These are phyloP conservation scores for Triticum turgidum DNA, from an alignment of 176 grass and related monocot genomes.

Conservation along the genomic window DNA sequence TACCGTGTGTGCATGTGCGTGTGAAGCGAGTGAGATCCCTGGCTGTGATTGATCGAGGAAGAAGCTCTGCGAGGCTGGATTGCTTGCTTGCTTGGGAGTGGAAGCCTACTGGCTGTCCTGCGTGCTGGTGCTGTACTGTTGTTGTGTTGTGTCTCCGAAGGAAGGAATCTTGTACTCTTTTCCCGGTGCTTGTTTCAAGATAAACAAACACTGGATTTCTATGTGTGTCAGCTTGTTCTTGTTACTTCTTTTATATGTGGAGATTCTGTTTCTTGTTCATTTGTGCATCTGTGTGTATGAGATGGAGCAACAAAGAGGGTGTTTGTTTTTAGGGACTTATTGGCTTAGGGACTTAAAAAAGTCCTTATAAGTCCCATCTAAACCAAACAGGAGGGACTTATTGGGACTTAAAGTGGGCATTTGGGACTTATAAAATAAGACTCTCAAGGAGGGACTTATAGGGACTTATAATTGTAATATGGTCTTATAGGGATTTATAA, in stretches of 20 bases:
- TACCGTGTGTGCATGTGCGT: conserved; percentile 32
- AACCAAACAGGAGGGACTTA: no score
- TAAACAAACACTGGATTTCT: conserved; percentile 2
- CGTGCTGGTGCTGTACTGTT: not conserved
- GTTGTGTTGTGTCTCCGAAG: not conserved
- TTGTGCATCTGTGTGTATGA: not conserved
- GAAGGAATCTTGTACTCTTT: not conserved
- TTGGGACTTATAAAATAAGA: no score
- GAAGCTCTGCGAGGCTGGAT: conserved; percentile 19
- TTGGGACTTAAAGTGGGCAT: no score
- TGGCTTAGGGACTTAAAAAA: no score
- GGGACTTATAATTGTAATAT: no score
- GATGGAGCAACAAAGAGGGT: not conserved
- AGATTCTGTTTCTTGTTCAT: not conserved
- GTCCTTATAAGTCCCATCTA: no score
- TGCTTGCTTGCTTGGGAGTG: conserved; percentile 28
- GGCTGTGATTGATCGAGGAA: conserved; percentile 31
- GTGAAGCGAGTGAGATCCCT: conserved; percentile 24
- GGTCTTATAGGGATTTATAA: no score
- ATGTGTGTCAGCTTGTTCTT: not conserved
- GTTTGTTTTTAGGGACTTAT: no score
- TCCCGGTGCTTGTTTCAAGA: conserved; percentile 6
- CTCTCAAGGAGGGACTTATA: no score
- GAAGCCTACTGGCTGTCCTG: conserved; percentile 11
- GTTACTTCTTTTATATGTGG: not conserved